A percentile compares a stretch with the other conserved stretches of the same genome.
phyloP scores from a whole-genome alignment of 2,329 filamentous ascomycete species.

The Drechslerella coelobrocha region DNA sequence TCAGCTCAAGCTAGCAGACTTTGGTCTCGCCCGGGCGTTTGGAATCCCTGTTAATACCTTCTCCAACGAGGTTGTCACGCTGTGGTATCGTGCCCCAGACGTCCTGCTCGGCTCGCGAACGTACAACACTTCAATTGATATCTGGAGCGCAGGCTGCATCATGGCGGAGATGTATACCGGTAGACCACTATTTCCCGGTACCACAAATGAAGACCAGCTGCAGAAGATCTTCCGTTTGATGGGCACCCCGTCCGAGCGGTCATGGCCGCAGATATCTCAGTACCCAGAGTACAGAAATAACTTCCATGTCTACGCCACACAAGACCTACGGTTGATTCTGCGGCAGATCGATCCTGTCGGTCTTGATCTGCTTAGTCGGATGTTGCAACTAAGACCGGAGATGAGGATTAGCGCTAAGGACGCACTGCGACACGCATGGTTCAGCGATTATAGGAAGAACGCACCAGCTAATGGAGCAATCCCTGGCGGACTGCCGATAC shows the following conservation, averaged over 20 bases:
- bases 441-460: slow-evolving; percentile 66
- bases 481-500: slow-evolving; percentile 41
- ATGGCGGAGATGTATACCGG: slow-evolving; percentile 99
- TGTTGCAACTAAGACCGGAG: slow-evolving; percentile 92
- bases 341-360: slow-evolving; percentile 88
- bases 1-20: slow-evolving; percentile 89
- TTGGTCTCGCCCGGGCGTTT: slow-evolving; percentile 90
- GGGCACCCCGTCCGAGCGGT: slow-evolving; percentile 94
- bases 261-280: slow-evolving; percentile 92
- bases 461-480: slow-evolving; percentile 41
- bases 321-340: slow-evolving; percentile 84
- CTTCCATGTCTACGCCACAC: slow-evolving; percentile 92
- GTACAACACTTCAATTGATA: slow-evolving; percentile 99
- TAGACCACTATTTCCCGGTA: slow-evolving; percentile 91
- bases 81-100: slow-evolving; percentile 97
- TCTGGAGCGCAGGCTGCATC: slow-evolving; percentile 98
- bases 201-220: slow-evolving; percentile 97
- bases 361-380: slow-evolving; percentile 83
- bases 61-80: slow-evolving; percentile 94
- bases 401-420: slow-evolving; percentile 86
- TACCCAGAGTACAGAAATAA: slow-evolving; percentile 98
- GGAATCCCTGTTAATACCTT: slow-evolving; percentile 98
- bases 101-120: slow-evolving; percentile 91
- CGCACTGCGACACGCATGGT: slow-evolving; percentile 91
- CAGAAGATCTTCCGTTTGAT: slow-evolving; percentile 97